Conservation (phyloP, 495 filamentous ascomycete species). For the Tuber calosporum region DNA sequence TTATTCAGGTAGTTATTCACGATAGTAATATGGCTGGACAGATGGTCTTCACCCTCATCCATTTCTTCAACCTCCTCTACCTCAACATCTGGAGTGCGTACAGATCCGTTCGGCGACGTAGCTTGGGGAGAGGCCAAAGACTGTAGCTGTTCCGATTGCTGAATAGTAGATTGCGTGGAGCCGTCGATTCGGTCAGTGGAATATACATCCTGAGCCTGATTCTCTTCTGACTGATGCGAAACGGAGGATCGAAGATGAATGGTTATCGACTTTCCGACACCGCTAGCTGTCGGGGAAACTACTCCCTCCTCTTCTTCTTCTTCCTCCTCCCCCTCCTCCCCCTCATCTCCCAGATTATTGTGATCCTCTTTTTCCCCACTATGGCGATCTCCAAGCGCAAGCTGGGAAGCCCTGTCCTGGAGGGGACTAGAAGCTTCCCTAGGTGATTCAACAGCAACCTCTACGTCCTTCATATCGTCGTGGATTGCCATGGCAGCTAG, state of each 20-base stretch:
- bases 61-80: slow-evolving; percentile 41
- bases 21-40: slow-evolving; percentile 28
- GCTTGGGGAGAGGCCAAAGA: slow-evolving; percentile 22
- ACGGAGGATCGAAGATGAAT: slow-evolving; percentile 34
- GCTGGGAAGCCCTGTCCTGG: slow-evolving; percentile 21
- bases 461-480: slow-evolving; percentile 35
- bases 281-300: slow-evolving; percentile 18
- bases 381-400: slow-evolving; percentile 21
- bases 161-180: slow-evolving; percentile 19
- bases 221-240: slow-evolving; percentile 17
- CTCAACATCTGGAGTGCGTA: slow-evolving; percentile 37
- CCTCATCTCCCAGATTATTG: slow-evolving; percentile 29
- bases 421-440: slow-evolving; percentile 6
- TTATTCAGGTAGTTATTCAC: slow-evolving; percentile 35
- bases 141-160: slow-evolving; percentile 19
- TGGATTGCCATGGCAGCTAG: slow-evolving; percentile 41
- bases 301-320: too few species aligned
- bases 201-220: slow-evolving; percentile 13
- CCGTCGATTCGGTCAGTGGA: slow-evolving; percentile 18
- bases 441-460: slow-evolving; percentile 16
- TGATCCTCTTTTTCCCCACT: slow-evolving; percentile 26
- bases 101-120: slow-evolving; percentile 27
- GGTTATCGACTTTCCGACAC: slow-evolving; percentile 31
- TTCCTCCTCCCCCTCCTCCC: too few species aligned
- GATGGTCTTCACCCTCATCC: slow-evolving; percentile 39